Evolutionary conservation across 2,329 filamentous ascomycete species (phyloP), one percentile per base, ranked within the genome.

Genomic region (Botrytis deweyae): DNA sequence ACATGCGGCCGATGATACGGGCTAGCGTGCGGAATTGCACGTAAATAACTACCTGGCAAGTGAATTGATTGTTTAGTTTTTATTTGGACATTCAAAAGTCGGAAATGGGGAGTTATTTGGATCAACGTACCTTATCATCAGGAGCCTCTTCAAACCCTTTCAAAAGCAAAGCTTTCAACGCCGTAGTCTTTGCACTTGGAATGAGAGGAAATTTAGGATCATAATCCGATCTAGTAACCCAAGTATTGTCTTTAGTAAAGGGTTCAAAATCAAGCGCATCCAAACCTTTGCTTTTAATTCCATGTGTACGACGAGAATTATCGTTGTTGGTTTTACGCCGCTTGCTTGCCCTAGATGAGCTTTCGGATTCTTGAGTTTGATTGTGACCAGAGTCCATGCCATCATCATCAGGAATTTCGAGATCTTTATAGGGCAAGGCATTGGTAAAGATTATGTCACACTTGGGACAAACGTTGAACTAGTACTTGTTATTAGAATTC

Each of bases 11-110:
- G 3, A 91, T 77, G 29, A 91, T 86, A 0, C 82, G 78, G 9
- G 88, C 83, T 77, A 90, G 86, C 4, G 84, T 81, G 3, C 87
- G 80, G 74, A 89, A 91, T 76, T 91, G 88, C 0, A 86, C 88
- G 76, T 90, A 91, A 64, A 91, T 73, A 88, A 88, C 78, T 1
- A 80, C 77, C 79, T 81, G 22, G 16, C 9, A 58, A 44, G 22
- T 55, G 69, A 58, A 5, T 36, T 22, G 33, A 61, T 69, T 72
- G 58, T 62, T 73, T 49, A 44, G 63, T 36, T 62, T 25, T 22
- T 6, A 9, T 58, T 63, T 40, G 25, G 59, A 68, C 40, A 36
- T 38, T 72, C 5, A 69, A 29, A 49, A 38, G 33, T n/a, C 7
- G 14, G 18, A 73, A 33, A 59, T 10, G 14, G 40, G 6, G 29